phyloP scores from a whole-genome alignment of 805 yeast species.

The Lachancea kluyveri region DNA sequence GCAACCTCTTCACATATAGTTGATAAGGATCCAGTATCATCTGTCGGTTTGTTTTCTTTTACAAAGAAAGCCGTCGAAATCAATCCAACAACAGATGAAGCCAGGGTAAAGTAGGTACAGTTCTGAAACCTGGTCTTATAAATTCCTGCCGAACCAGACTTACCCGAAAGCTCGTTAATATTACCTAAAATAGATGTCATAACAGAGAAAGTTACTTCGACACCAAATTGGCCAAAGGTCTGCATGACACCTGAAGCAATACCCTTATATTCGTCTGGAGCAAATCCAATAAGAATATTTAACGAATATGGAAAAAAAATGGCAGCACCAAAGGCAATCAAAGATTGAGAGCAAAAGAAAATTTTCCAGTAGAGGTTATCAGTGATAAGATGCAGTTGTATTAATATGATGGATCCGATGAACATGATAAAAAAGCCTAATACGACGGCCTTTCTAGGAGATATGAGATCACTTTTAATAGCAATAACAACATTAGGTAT shows the following conservation, averaged over 20 bases:
- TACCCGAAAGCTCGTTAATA: slow-evolving; percentile 4
- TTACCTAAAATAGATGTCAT: slow-evolving; percentile 12
- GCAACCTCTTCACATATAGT: too few relatives aligned
- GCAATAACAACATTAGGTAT: slow-evolving; percentile 25
- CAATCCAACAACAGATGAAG: background rate
- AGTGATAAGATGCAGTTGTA: slow-evolving; percentile 14
- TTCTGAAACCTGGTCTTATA: slow-evolving; percentile 5
- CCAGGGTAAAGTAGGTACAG: slow-evolving; percentile 1
- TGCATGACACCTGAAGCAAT: slow-evolving; percentile 34
- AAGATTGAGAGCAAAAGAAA: slow-evolving; percentile 21
- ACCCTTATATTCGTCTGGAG: slow-evolving; percentile 37
- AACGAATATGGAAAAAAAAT: slow-evolving; percentile 32
- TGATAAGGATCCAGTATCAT: too few relatives aligned
- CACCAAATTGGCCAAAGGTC: slow-evolving; percentile 33
- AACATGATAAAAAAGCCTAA: slow-evolving; percentile 13
- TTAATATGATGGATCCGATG: slow-evolving; percentile 20
- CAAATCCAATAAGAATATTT: slow-evolving; percentile 26
- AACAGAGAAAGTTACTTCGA: slow-evolving; percentile 13
- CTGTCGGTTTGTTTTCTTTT: too few relatives aligned
- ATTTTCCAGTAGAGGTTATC: slow-evolving; percentile 27
- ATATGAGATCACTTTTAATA: slow-evolving; percentile 12
- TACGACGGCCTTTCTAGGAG: slow-evolving; percentile 20
- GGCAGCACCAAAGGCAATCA: slow-evolving; percentile 25
- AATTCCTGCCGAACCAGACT: slow-evolving; percentile 1
- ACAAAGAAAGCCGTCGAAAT: background rate